Percentiles rank a stretch among this genome's conserved stretches.
These are phyloP conservation scores for Lepiota brunneoincarnata DNA, from an alignment of 768 basidiomycete species.

Conservation along the genomic window DNA sequence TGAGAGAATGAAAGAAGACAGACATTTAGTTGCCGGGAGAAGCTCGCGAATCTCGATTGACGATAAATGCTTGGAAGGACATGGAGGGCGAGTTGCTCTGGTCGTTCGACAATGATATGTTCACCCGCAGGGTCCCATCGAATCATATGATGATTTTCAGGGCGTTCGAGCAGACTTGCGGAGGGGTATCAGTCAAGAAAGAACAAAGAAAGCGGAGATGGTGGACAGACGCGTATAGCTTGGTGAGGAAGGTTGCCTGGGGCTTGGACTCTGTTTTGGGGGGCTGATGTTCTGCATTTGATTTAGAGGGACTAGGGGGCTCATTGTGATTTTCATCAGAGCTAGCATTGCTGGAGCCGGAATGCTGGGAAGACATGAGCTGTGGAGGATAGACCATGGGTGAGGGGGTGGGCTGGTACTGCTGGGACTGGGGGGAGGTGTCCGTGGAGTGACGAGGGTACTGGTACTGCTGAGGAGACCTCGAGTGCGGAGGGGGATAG, in stretches of 20 bases:
- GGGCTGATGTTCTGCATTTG: conserved; percentile 34
- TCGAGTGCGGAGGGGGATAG: conserved; percentile 45
- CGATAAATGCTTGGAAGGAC: conserved; percentile 93
- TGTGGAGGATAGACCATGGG: conserved; percentile 33
- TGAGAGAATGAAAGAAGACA: conserved; percentile 35
- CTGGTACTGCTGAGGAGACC: conserved; percentile 15
- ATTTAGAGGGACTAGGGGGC: conserved; percentile 44
- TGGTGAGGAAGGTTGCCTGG: conserved; percentile 94
- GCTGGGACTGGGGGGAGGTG: conserved; percentile 17
- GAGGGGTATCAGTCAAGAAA: conserved; percentile 17
- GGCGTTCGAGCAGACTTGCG: conserved; percentile 77
- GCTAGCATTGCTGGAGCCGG: conserved; percentile 32
- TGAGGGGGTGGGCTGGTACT: conserved; percentile 23
- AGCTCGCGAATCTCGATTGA: conserved; percentile 95
- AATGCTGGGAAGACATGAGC: conserved; percentile 36
- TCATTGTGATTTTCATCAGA: conserved; percentile 51
- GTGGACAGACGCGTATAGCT: conserved; percentile 86
- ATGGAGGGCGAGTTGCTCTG: conserved; percentile 90
- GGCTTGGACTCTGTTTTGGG: conserved; percentile 76
- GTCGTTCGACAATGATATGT: conserved; percentile 93
- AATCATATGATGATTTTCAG: conserved; percentile 96
- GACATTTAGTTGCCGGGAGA: conserved; percentile 96
- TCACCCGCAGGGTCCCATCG: conserved; percentile 93
- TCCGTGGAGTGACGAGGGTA: conserved; percentile 16
- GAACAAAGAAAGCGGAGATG: conserved; percentile 1